Base-by-base conservation (phyloP, 805 yeast species). In the Millerozyma acaciae region DNA sequence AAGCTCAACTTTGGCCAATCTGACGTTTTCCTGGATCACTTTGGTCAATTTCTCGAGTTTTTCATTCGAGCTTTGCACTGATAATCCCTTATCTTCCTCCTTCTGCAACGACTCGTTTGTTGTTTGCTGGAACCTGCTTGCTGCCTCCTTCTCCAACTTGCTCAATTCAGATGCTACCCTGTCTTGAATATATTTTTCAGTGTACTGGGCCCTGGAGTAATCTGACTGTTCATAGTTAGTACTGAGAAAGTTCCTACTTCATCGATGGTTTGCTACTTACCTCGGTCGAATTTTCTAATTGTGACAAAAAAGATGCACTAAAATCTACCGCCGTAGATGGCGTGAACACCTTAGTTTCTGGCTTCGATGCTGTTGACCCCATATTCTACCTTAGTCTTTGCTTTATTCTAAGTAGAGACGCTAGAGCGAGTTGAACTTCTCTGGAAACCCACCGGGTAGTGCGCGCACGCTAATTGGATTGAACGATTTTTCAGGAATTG, bases 271-370 rank as follows among this genome's bases (percentile, higher is more conserved):
- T 18, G 15, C 7, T 34, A 61, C 68, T 23, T 51, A 62, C 68
- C 47, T 82, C 88, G 16, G 68, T 65, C 4, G 81, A 70, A 30
- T 61, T 63, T 42, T 80, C 84, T 45, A 83, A 68, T 49, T 77
- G 81, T 5, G 78, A 65, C 39, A 83, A 64, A 31, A 83, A 70
- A 10, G 80, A 71, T 3, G 81, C 75, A 33, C 80, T 74, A 53
- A 80, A 77, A 42, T 80, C 82, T 28, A 82, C 76, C 30, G 85
- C 84, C 5, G 86, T 70, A 26, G 69, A 56, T 22, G 88, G 86
- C 3, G 76, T 71, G 51, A 78, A 79, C 13, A 79, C 81, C 57
- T 78, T 78, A 14, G 79, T 72, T 44, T 78, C 80, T 24, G 80
- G 77, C 49, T 74, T 78, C 8, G 84, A 77, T 34, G 80, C 64